These are phyloP conservation scores for Dioscorea alata DNA, from an alignment of 106 monocot species.

Conservation along the genomic window DNA sequence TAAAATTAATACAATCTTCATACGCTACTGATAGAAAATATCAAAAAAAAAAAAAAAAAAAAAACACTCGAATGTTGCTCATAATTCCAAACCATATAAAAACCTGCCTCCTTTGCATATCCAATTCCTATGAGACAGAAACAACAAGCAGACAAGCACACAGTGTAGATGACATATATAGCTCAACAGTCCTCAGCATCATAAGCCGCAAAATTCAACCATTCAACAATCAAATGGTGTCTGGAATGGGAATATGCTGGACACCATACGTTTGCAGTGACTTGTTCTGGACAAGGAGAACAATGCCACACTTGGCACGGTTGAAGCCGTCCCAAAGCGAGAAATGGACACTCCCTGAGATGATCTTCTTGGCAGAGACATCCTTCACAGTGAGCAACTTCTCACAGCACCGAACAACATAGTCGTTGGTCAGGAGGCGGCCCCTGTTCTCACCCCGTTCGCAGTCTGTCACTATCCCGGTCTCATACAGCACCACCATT, in stretches of 20 bases:
- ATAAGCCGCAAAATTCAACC: too few relatives aligned
- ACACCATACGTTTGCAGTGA: conserved; percentile 45
- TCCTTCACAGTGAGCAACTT: conserved; percentile 57
- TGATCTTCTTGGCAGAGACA: conserved; percentile 49
- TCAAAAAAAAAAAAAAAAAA: too few relatives aligned
- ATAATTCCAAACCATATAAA: too few relatives aligned
- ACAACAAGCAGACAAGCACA: not conserved
- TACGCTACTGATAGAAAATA: too few relatives aligned
- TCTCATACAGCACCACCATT: conserved; percentile 67
- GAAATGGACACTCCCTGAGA: conserved; percentile 58
- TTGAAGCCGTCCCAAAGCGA: conserved; percentile 70
- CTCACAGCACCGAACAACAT: conserved; percentile 64
- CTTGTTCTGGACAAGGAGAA: conserved; percentile 62
- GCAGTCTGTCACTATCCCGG: conserved; percentile 62
- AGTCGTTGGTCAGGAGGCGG: conserved; percentile 56
- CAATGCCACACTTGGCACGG: conserved; percentile 46
- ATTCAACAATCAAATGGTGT: conserved; percentile 22
- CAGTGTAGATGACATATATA: not conserved
- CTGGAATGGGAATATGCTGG: conserved; percentile 41
- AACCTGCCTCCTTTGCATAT: too few relatives aligned
- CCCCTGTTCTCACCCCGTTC: conserved; percentile 69
- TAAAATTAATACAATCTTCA: too few relatives aligned
- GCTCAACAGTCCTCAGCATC: too few relatives aligned
- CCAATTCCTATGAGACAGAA: too few relatives aligned
- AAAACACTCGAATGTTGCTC: too few relatives aligned